These are phyloP conservation scores for Dendrostoma leiphaemia DNA, from an alignment of 2,329 filamentous ascomycete genomes.

Conservation along the genomic window DNA sequence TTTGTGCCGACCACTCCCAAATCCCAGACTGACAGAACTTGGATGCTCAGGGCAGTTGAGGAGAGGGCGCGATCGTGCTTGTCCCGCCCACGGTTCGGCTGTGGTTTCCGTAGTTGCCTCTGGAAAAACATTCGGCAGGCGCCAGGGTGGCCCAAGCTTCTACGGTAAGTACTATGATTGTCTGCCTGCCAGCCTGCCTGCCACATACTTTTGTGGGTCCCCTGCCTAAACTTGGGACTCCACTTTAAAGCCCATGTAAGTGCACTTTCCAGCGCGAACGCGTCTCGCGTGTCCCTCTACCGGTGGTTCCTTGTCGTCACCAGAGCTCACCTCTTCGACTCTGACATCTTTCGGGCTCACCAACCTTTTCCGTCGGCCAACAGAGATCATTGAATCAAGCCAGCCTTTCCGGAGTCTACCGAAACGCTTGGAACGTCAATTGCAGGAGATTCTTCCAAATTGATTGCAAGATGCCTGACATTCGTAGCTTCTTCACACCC, in stretches of 20 bases:
- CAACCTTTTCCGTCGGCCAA: neutral
- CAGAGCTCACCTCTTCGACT: neutral
- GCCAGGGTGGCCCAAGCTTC: neutral
- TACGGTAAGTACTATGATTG: neutral
- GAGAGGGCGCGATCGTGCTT: no score
- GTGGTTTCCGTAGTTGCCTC: constrained; percentile 6
- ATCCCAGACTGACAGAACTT: no score
- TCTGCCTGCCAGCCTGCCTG: constrained; percentile 2
- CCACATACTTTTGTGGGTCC: no score
- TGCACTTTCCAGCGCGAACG: neutral
- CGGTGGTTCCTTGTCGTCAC: neutral
- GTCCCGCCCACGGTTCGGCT: no score
- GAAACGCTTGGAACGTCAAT: neutral
- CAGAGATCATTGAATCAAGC: neutral
- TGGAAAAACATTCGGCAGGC: constrained; percentile 11
- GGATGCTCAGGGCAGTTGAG: no score
- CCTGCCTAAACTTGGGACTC: no score
- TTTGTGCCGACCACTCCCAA: constrained; percentile 20
- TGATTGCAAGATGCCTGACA: constrained; percentile 62
- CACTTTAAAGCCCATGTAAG: constrained; percentile 7
- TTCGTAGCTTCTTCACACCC: constrained; percentile 71
- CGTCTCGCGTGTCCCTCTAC: constrained; percentile 8
- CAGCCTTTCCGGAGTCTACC: neutral
- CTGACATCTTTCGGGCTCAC: neutral
- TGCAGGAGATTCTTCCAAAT: neutral